These are phyloP conservation scores for Juncus inflexus DNA, from an alignment of 176 grass and related monocot genomes.

Conservation along the genomic window DNA sequence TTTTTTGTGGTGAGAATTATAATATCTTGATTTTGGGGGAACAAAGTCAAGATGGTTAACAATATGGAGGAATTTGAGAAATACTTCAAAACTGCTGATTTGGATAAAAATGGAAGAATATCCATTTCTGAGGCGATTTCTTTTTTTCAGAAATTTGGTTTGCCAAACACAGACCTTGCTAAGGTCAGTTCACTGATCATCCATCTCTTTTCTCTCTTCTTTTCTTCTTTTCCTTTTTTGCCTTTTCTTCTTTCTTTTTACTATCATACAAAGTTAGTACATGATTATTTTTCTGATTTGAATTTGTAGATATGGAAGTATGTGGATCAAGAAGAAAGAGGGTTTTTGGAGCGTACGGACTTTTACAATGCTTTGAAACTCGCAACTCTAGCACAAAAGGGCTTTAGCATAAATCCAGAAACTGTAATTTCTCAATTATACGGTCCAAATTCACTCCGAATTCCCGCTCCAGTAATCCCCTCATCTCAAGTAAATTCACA, in stretches of 20 bases:
- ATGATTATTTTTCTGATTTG: too few species aligned
- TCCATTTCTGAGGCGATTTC: not conserved
- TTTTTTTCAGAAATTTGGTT: constrained; percentile 13
- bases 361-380: constrained; percentile 31
- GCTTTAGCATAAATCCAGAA: constrained; percentile 1
- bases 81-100: constrained; percentile 20
- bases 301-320: constrained; percentile 17
- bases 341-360: constrained; percentile 13
- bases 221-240: too few species aligned
- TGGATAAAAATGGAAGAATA: constrained; percentile 13
- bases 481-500: too few species aligned
- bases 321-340: constrained; percentile 16
- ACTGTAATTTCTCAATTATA: constrained; percentile 16
- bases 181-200: not conserved
- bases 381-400: constrained; percentile 21
- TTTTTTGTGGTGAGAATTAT: too few species aligned
- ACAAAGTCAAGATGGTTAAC: constrained; percentile 1
- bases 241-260: too few species aligned
- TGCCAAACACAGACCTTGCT: not conserved
- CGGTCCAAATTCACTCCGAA: constrained; percentile 4
- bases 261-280: too few species aligned
- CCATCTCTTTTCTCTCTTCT: too few species aligned
- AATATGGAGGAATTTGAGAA: constrained; percentile 24
- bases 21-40: too few species aligned
- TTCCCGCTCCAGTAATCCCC: constrained; percentile 26